A percentile compares a stretch with the other conserved stretches of the same genome.
Evolutionary conservation across 2,329 filamentous ascomycete species (phyloP).

Genomic region (Fusarium oxysporum): DNA sequence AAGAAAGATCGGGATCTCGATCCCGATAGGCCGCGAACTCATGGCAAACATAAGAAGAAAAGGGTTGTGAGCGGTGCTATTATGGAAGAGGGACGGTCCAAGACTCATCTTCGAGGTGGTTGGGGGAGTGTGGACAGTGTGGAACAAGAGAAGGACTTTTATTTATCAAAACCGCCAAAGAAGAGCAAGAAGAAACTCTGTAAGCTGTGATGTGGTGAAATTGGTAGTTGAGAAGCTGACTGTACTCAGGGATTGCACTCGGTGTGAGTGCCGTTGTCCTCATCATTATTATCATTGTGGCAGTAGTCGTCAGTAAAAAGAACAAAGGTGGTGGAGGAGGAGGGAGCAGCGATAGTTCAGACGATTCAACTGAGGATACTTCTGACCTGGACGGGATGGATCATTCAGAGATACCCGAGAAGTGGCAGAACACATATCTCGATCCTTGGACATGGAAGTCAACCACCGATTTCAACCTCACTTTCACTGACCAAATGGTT

Average conservation of each 20-base stretch:
- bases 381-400: constrained; percentile 63
- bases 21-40: constrained; percentile 49
- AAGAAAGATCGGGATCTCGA: constrained; percentile 39
- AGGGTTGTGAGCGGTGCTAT: constrained; percentile 77
- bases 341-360: constrained; percentile 37
- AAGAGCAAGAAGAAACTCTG: constrained; percentile 71
- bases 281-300: constrained; percentile 76
- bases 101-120: constrained; percentile 57
- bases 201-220: constrained; percentile 51
- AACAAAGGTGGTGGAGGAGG: constrained; percentile 65
- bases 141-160: constrained; percentile 60
- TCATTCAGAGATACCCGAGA: constrained; percentile 68
- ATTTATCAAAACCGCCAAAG: constrained; percentile 56
- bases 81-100: constrained; percentile 72
- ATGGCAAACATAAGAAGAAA: constrained; percentile 61
- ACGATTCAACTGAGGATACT: constrained; percentile 48
- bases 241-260: constrained; percentile 65
- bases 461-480: constrained; percentile 91
- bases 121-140: constrained; percentile 56
- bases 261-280: constrained; percentile 64
- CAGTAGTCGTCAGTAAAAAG: constrained; percentile 73
- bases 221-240: constrained; percentile 34
- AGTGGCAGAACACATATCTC: constrained; percentile 79
- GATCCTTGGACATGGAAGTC: constrained; percentile 95
- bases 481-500: constrained; percentile 86